Conservation (phyloP, 169 alveolate genomes). For the Hepatocystis sp. region DNA sequence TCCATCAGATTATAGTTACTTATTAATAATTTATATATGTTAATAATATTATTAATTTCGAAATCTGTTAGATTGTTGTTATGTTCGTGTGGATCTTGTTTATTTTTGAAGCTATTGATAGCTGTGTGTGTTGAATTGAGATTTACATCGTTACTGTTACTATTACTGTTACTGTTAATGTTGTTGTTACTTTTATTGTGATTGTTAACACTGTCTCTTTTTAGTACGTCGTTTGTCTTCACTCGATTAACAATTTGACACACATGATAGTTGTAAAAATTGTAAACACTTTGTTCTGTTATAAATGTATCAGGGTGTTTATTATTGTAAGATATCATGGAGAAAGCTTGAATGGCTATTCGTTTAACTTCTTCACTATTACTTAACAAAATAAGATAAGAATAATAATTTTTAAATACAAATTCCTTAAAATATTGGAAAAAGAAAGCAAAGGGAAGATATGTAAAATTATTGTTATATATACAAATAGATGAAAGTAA, state of each 20-base stretch:
- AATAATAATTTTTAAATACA: slow-evolving; percentile 27
- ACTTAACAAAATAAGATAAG: slow-evolving; percentile 50
- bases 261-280: background rate
- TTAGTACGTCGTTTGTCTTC: background rate
- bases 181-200: background rate
- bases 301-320: background rate
- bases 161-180: background rate
- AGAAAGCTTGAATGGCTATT: slow-evolving; percentile 14
- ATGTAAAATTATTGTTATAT: slow-evolving; percentile 50
- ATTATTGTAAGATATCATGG: background rate
- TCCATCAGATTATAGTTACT: slow-evolving; percentile 14
- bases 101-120: background rate
- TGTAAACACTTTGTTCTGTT: background rate
- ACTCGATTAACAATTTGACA: background rate
- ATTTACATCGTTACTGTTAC: background rate
- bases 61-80: slow-evolving; percentile 3
- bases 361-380: slow-evolving; percentile 59
- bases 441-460: slow-evolving; percentile 54
- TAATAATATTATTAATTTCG: slow-evolving; percentile 20
- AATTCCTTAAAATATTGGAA: slow-evolving; percentile 34
- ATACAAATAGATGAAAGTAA: slow-evolving; percentile 61
- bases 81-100: background rate
- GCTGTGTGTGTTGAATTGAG: background rate
- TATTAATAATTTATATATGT: slow-evolving; percentile 48
- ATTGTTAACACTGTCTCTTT: background rate